phyloP scores from a whole-genome alignment of 352 stramenopile species.

The Globisporangium alternatum region DNA sequence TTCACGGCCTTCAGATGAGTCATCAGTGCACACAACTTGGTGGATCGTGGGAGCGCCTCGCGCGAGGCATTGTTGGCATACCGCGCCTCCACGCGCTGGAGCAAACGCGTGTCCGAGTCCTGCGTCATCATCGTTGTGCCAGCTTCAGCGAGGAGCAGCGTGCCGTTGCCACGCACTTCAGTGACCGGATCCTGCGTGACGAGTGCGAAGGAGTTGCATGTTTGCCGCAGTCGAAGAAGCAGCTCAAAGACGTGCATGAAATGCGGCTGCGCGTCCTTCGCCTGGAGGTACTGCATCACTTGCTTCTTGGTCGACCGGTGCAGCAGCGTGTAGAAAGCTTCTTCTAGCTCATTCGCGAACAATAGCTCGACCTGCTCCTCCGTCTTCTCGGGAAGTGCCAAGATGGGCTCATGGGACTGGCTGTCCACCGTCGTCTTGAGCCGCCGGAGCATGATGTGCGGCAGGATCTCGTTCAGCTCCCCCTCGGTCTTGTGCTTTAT shows the following conservation, averaged over 20 bases:
- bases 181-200: conserved; percentile 47
- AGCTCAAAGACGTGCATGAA: conserved; percentile 91
- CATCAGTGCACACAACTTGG: conserved; percentile 61
- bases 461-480: conserved; percentile 74
- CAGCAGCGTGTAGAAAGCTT: conserved; percentile 73
- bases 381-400: conserved; percentile 53
- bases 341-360: conserved; percentile 72
- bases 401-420: conserved; percentile 46
- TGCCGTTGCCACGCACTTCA: conserved; percentile 36
- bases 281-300: conserved; percentile 74
- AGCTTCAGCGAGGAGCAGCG: conserved; percentile 21
- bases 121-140: conserved; percentile 17
- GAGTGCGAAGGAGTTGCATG: conserved; percentile 69
- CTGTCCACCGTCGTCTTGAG: conserved; percentile 72
- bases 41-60: conserved; percentile 34
- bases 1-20: conserved; percentile 46
- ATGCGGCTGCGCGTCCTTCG: conserved; percentile 39
- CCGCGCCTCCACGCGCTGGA: conserved; percentile 30
- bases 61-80: neutral
- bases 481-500: conserved; percentile 57
- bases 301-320: conserved; percentile 76
- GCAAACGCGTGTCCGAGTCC: conserved; percentile 5
- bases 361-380: conserved; percentile 56
- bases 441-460: conserved; percentile 79
- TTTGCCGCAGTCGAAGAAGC: conserved; percentile 81